phyloP scores from a whole-genome alignment of 164 flowering plant species.

The Stephania japonica region DNA sequence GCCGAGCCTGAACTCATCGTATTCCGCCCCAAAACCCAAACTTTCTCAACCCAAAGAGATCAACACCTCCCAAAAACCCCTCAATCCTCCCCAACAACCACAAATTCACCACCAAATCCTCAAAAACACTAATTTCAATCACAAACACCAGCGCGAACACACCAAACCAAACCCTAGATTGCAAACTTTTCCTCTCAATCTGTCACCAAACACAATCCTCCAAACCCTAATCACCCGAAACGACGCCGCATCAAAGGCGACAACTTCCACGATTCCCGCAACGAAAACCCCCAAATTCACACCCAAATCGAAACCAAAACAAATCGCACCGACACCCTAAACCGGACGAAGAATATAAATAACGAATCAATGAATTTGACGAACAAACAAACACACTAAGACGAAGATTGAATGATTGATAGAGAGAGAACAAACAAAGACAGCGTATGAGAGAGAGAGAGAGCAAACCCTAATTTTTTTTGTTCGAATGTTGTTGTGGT shows the following conservation, averaged over 20 bases:
- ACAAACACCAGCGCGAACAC: neutral
- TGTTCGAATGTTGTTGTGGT: too few species aligned
- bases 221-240: neutral
- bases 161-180: neutral
- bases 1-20: constrained; percentile 63
- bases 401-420: too few species aligned
- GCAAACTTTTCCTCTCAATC: neutral
- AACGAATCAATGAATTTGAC: too few species aligned
- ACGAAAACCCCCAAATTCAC: neutral
- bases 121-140: constrained; percentile 12
- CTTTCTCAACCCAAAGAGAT: constrained; percentile 14
- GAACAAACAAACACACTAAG: too few species aligned
- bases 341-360: too few species aligned
- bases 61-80: constrained; percentile 2
- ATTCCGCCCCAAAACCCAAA: constrained; percentile 12
- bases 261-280: neutral
- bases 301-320: too few species aligned
- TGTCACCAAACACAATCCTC: neutral
- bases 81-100: neutral
- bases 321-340: too few species aligned
- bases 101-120: constrained; percentile 8
- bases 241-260: neutral
- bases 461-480: too few species aligned
- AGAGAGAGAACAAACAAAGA: too few species aligned
- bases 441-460: too few species aligned